A percentile compares a stretch with the other conserved stretches of the same genome.
These are phyloP conservation scores for Melanomma pulvis-pyrius DNA, from an alignment of 495 filamentous ascomycete species.

Conservation along the genomic window DNA sequence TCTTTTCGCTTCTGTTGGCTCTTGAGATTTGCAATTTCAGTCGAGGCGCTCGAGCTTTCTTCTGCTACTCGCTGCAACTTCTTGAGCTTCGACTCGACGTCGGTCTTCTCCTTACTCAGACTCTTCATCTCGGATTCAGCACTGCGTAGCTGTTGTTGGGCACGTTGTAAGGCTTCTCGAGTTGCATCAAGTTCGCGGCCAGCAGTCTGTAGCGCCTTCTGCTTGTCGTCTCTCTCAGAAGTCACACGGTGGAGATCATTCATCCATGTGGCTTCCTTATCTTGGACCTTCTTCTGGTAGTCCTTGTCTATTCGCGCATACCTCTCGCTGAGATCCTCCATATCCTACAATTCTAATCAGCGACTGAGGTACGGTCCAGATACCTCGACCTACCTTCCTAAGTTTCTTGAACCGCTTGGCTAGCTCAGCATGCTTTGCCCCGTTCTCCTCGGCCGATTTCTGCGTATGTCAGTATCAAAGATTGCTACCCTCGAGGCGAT, in stretches of 20 bases:
- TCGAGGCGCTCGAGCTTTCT: background rate
- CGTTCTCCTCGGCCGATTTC: background rate
- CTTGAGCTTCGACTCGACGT: conserved; percentile 10
- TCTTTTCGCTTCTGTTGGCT: background rate
- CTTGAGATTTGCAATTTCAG: conserved; percentile 1
- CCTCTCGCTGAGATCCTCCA: background rate
- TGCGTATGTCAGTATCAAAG: conserved; percentile 2
- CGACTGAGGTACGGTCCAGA: background rate
- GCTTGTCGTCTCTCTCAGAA: conserved; percentile 12
- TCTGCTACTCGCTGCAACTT: background rate
- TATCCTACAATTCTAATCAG: background rate
- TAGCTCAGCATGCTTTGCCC: background rate
- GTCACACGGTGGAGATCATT: conserved; percentile 25
- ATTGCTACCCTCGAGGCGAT: background rate
- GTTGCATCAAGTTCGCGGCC: conserved; percentile 8
- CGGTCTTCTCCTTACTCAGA: conserved; percentile 14
- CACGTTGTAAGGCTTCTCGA: background rate
- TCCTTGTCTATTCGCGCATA: background rate
- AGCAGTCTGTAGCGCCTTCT: background rate
- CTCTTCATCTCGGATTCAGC: background rate
- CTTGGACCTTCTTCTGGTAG: background rate
- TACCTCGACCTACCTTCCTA: background rate
- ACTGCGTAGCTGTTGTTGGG: conserved; percentile 1
- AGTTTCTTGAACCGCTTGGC: background rate
- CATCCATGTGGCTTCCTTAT: conserved; percentile 4